Evolutionary conservation across 129 eudicot genomes (phyloP), one percentile per base, ranked within the genome.

Genomic region (Centaurea solstitialis): DNA sequence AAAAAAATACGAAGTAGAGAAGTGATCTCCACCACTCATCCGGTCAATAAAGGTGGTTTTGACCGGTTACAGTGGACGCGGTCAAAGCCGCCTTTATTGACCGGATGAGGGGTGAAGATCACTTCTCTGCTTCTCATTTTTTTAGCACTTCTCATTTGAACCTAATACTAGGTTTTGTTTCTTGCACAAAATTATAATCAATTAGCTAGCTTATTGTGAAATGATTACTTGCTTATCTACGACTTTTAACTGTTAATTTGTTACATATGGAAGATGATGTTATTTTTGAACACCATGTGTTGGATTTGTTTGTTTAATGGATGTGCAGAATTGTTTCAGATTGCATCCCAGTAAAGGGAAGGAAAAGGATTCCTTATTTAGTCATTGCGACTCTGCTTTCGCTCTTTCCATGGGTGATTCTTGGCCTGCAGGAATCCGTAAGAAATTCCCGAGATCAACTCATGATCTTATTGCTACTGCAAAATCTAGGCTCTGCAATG

Each of bases 401-500:
- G 9, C 93, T 94, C 24, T 66, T 87, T 68, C 90, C 99, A 85
- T 94, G 99, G 99, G 79, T 87, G 47, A 80, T 90, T 66, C 82
- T 94, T 79, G 91, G 99, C 74, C 71, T 82, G 73, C 79, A 68
- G 74, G 81, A 76, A 76, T 87, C 87, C 82, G 43, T 87, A 50
- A 92, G 97, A 82, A 88, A 83, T 78, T 90, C 94, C 20, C 80
- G 61, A 82, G 30, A 82, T 76, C 89, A 86, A 33, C 88, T 94
- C 81, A 88, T 87, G 94, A 80, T 90, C 76, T 87, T 94, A 11
- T 83, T 94, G 70, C 86, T 92, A 3, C 74, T 94, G 79, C 98
- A 94, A 87, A 94, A 94, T 79, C 72, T 90, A 73, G 99, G 99
- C 40, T 92, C 97, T 79, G 97, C 99, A 73, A 94, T 94, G 97